These are phyloP conservation scores for Solanum sejunctum DNA, from an alignment of 257 asterid species.

Conservation along the genomic window DNA sequence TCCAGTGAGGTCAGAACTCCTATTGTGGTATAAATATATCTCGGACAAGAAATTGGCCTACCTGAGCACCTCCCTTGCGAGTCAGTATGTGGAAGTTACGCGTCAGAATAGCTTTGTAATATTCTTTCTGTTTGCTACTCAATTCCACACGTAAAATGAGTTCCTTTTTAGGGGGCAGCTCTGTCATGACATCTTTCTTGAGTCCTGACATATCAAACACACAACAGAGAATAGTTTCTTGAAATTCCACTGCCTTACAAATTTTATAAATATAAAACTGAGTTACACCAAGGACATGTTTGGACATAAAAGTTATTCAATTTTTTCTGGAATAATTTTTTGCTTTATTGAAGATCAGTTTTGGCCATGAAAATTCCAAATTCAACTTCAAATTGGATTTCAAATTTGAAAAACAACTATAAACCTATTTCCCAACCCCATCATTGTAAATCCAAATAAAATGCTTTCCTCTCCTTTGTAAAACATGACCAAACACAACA, in stretches of 20 bases:
- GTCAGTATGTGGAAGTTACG: conserved; percentile 89
- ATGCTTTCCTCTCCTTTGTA: not conserved
- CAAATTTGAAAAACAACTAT: not conserved
- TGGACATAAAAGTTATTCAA: not conserved
- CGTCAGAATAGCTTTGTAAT: conserved; percentile 89
- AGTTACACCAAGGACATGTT: not conserved
- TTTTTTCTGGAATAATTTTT: not conserved
- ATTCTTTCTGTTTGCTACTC: conserved; percentile 92
- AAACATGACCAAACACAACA: not conserved
- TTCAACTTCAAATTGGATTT: not conserved
- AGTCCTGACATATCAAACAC: conserved; percentile 50
- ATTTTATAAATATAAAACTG: not conserved
- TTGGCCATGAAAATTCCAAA: not conserved
- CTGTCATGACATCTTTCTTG: conserved; percentile 94
- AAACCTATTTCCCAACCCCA: not conserved
- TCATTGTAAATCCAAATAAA: not conserved
- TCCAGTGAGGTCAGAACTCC: conserved; percentile 5
- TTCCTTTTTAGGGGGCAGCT: conserved; percentile 90
- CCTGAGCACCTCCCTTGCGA: conserved; percentile 99
- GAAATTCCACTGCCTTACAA: not conserved
- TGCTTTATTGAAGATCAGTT: not conserved
- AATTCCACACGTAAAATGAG: conserved; percentile 89
- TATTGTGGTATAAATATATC: conserved; percentile 1
- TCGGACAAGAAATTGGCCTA: conserved; percentile 17
- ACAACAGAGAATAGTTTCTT: not conserved